A percentile compares a stretch with the other conserved stretches of the same genome.
phyloP scores from a whole-genome alignment of 331 rosid genomes.

The Arachis monticola region DNA sequence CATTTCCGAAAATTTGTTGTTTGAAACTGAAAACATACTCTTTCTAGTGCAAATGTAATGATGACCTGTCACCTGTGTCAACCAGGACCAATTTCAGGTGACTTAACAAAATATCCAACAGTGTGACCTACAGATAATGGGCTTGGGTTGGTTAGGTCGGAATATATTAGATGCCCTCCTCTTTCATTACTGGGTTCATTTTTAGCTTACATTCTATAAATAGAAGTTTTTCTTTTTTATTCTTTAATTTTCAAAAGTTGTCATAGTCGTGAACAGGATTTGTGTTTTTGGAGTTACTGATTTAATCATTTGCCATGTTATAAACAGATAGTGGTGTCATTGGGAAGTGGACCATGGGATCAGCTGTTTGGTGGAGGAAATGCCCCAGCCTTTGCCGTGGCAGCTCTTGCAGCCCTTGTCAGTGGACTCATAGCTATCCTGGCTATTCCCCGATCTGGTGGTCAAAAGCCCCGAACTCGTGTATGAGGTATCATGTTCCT shows the following conservation, averaged over 20 bases:
- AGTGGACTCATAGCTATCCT: slow-evolving; percentile 85
- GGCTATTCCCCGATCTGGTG: slow-evolving; percentile 85
- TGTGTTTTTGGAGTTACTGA: slow-evolving; percentile 31
- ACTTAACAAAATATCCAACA: too few relatives aligned
- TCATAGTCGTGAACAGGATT: slow-evolving; percentile 24
- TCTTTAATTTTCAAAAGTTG: too few relatives aligned
- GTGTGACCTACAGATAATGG: too few relatives aligned
- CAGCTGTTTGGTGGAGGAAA: slow-evolving; percentile 99
- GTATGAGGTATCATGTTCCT: slow-evolving; percentile 77
- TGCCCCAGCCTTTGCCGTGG: slow-evolving; percentile 92
- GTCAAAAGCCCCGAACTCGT: slow-evolving; percentile 67
- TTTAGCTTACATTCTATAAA: neutral
- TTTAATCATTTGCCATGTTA: slow-evolving; percentile 45
- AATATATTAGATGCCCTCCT: too few relatives aligned
- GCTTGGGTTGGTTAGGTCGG: too few relatives aligned
- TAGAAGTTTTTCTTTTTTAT: neutral
- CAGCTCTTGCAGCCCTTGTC: slow-evolving; percentile 82
- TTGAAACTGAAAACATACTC: neutral
- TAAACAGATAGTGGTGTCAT: slow-evolving; percentile 82
- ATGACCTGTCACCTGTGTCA: neutral
- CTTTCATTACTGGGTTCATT: too few relatives aligned
- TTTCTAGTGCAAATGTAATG: slow-evolving; percentile 16
- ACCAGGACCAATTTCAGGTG: too few relatives aligned
- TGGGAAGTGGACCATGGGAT: slow-evolving; percentile 99
- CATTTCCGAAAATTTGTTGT: slow-evolving; percentile 8